A percentile compares a stretch with the other conserved stretches of the same genome.
Evolutionary conservation across 176 grass and related monocot genomes (phyloP).

Genomic region (Aegilops tauschii): DNA sequence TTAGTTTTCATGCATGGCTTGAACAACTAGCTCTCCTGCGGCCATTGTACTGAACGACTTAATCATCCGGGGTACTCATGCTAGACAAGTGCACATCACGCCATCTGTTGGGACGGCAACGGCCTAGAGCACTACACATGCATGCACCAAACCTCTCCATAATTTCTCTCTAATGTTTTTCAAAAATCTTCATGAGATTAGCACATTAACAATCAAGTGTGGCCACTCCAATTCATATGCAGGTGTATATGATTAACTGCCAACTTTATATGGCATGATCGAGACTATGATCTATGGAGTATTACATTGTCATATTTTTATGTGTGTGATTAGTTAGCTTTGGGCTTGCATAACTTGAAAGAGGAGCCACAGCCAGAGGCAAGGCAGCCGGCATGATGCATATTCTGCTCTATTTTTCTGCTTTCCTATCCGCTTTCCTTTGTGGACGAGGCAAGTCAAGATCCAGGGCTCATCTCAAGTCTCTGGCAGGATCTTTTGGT

Average conservation of each 20-base stretch:
- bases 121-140: slow-evolving; percentile 3
- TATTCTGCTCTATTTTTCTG: neutral
- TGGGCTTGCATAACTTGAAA: slow-evolving; percentile 53
- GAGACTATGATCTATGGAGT: neutral
- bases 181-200: too few species aligned
- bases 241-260: neutral
- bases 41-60: slow-evolving; percentile 38
- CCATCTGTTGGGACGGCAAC: too few species aligned
- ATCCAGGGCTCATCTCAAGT: slow-evolving; percentile 17
- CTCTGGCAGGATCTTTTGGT: neutral
- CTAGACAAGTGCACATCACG: slow-evolving; percentile 52
- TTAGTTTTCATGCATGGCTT: slow-evolving; percentile 11
- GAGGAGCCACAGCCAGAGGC: slow-evolving; percentile 12
- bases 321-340: neutral
- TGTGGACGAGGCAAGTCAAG: slow-evolving; percentile 50
- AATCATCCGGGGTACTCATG: slow-evolving; percentile 41
- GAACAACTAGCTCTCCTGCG: neutral
- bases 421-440: slow-evolving; percentile 33
- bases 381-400: slow-evolving; percentile 28
- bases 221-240: neutral
- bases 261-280: neutral
- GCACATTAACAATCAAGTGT: slow-evolving; percentile 19
- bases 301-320: too few species aligned
- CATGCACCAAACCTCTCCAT: neutral
- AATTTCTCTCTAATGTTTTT: too few species aligned